phyloP scores from a whole-genome alignment of 495 filamentous ascomycete genomes.

The Lasiosphaeria ovina region DNA sequence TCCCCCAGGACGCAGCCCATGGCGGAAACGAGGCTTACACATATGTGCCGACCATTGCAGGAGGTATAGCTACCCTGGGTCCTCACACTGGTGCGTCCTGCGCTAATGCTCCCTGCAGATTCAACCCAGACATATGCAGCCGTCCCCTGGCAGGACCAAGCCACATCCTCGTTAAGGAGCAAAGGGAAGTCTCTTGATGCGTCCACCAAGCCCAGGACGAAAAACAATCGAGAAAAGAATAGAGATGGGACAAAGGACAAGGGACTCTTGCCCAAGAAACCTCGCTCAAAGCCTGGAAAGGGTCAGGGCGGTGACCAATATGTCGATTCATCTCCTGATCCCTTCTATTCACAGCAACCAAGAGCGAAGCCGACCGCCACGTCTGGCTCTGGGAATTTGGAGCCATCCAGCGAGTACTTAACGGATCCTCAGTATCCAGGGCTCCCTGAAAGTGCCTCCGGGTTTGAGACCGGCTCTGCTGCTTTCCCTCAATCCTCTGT shows the following conservation, averaged over 20 bases:
- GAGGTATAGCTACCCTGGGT: neutral
- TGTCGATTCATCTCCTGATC: too few species aligned
- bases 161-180: slow-evolving; percentile 1
- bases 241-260: slow-evolving; percentile 8
- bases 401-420: neutral
- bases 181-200: slow-evolving; percentile 6
- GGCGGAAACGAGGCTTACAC: slow-evolving; percentile 8
- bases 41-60: slow-evolving; percentile 1
- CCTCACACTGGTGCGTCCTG: neutral
- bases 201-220: neutral
- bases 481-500: neutral
- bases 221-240: neutral
- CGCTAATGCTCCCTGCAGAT: neutral
- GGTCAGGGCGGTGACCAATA: neutral
- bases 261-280: neutral
- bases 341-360: too few species aligned
- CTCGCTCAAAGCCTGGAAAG: slow-evolving; percentile 3
- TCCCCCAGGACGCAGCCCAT: neutral
- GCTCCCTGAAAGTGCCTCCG: neutral
- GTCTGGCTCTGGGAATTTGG: neutral
- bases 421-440: neutral
- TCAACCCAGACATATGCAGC: slow-evolving; percentile 1
- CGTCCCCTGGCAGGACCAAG: neutral
- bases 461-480: neutral
- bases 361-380: neutral